Evolutionary conservation across 257 asterid species (phyloP), one percentile per base, ranked within the genome.

Genomic region (Verbascum thapsus): DNA sequence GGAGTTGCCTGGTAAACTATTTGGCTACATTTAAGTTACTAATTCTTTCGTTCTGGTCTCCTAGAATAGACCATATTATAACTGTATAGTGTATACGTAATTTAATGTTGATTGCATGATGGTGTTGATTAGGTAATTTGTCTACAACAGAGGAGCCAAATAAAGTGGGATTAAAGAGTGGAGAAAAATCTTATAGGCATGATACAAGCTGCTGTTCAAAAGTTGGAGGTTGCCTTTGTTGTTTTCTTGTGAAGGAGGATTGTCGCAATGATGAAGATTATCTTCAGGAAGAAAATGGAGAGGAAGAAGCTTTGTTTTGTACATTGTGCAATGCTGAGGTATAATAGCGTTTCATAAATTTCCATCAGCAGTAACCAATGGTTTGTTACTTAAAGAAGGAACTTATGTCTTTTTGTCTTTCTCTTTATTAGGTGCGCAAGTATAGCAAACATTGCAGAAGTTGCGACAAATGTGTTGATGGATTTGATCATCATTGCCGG

Each of bases 401-500:
- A 16, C 35, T 11, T 50, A 17, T 47, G 56, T 61, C 64, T 60
- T 61, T 42, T 49, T 32, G 30, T 49, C 20, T 47, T 18, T 54
- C 61, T 56, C 63, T 61, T 75, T 64, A 69, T 61, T 53, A 92
- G 98, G 98, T 92, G 73, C 86, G 83, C 26, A 89, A 86, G 76
- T 82, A 81, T 76, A 92, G 98, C 74, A 92, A 92, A 75, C 98
- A 92, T 38, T 92, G 98, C 87, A 76, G 97, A 77, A 92, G 98
- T 77, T 92, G 98, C 74, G 96, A 92, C 77, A 92, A 92, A 79
- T 92, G 98, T 83, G 98, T 92, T 51, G 98, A 92, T 19, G 98
- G 97, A 68, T 92, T 92, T 57, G 98, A 92, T 83, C 98, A 92
- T 81, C 98, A 92, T 74, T 92, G 98, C 64, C 92, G 98, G 79